A percentile compares a stretch with the other conserved stretches of the same genome.
phyloP scores from a whole-genome alignment of 768 basidiomycete species.

The Suillus lakei region DNA sequence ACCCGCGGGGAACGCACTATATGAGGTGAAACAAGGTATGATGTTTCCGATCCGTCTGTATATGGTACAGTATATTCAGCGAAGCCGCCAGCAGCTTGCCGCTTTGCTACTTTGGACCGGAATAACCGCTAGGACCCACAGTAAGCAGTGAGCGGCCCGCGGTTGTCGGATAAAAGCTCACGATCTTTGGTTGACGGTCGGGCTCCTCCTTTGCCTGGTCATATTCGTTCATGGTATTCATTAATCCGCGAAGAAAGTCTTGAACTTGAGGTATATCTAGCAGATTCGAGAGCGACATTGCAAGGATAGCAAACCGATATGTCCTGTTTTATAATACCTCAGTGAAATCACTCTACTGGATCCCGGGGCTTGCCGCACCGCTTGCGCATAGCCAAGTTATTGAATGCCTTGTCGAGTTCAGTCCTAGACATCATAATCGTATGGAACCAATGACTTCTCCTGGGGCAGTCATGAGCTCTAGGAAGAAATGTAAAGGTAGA shows the following conservation, averaged over 20 bases:
- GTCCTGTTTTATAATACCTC: slow-evolving; percentile 55
- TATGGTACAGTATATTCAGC: slow-evolving; percentile 67
- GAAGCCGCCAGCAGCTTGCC: slow-evolving; percentile 52
- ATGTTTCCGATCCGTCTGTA: slow-evolving; percentile 62
- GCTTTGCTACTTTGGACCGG: slow-evolving; percentile 60
- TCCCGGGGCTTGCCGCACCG: slow-evolving; percentile 49
- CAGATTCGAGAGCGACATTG: slow-evolving; percentile 82
- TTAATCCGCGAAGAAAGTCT: slow-evolving; percentile 78
- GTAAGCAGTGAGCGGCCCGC: slow-evolving; percentile 14
- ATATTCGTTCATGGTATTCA: slow-evolving; percentile 75
- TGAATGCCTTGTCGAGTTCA: slow-evolving; percentile 79
- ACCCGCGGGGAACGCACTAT: slow-evolving; percentile 54
- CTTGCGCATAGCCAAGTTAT: slow-evolving; percentile 76
- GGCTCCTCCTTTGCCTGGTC: slow-evolving; percentile 65
- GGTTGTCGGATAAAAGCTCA: slow-evolving; percentile 27
- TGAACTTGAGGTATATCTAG: slow-evolving; percentile 81
- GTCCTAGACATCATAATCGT: slow-evolving; percentile 77
- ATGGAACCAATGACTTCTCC: slow-evolving; percentile 87
- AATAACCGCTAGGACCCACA: slow-evolving; percentile 54
- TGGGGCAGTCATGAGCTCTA: slow-evolving; percentile 31
- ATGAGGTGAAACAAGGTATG: slow-evolving; percentile 75
- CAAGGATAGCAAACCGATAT: slow-evolving; percentile 81
- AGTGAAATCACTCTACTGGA: slow-evolving; percentile 4
- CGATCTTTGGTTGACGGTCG: slow-evolving; percentile 73
- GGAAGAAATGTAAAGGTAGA: slow-evolving; percentile 1